Percentiles rank a stretch among this genome's conserved stretches.
These are phyloP conservation scores for Fraxinus xanthoxyloides DNA, from an alignment of 305 asterid species.

Conservation along the genomic window DNA sequence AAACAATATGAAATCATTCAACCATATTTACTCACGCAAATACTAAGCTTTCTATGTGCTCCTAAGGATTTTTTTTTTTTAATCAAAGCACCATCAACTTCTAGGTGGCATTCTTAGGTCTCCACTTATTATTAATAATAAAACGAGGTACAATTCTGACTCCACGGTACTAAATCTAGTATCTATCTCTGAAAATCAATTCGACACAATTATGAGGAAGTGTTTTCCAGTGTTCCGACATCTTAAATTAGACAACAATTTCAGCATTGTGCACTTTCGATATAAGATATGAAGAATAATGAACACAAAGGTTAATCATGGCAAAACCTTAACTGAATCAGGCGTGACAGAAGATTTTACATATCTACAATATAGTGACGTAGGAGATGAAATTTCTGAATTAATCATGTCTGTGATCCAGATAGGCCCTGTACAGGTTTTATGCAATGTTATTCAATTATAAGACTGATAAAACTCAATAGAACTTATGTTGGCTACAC, in stretches of 20 bases:
- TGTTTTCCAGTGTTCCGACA: not conserved
- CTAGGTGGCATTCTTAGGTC: not conserved
- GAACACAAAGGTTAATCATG: not conserved
- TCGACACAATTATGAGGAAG: not conserved
- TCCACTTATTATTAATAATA: not conserved
- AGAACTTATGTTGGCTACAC: not conserved
- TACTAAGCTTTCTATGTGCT: not conserved
- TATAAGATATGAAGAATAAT: not conserved
- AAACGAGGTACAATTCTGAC: not conserved
- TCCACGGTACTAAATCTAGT: not conserved
- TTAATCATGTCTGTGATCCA: not conserved
- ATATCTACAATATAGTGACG: not conserved
- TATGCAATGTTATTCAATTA: not conserved
- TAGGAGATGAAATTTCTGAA: not conserved
- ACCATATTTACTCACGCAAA: not conserved
- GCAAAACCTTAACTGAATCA: not conserved
- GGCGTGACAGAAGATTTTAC: not conserved
- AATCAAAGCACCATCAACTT: not conserved
- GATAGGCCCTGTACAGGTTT: not conserved
- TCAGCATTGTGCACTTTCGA: not conserved
- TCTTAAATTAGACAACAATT: not conserved
- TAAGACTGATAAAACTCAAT: not conserved
- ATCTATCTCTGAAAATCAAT: not conserved
- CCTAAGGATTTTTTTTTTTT: not conserved
- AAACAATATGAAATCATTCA: not conserved